Evolutionary conservation across 169 alveolate species (phyloP), one percentile per base, ranked within the genome.

Genomic region (Plasmodium fragile): DNA sequence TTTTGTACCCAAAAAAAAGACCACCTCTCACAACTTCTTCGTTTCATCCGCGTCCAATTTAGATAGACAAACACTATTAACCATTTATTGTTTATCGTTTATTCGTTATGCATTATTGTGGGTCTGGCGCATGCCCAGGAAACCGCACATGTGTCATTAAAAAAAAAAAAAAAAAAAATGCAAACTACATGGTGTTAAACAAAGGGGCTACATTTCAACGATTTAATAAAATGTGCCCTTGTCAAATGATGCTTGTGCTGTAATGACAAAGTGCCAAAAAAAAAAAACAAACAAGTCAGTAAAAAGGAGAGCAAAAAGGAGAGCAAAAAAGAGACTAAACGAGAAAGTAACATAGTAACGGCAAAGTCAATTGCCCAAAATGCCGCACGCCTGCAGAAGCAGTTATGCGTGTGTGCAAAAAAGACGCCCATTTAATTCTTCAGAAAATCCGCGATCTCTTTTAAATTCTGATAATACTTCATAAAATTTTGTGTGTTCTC

Each of bases 401-500:
- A 59, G 78, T 32, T 16, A 36, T 22, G 32, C 41, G n/a, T 82
- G 65, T 79, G 43, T 28, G 25, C 65, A 83, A 69, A 41, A 39
- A 11, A 18, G 30, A 32, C 59, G 32, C 36, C 25, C 78, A 55
- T 52, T 83, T 49, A 70, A 28, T 41, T 83, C 41, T 49, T 85
- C 39, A 83, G 78, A 72, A 30, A 13, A 30, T 85, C 93, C 6
- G 85, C 71, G 41, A 85, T 85, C 25, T 85, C 80, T 49, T 85
- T 85, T 55, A 85, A 73, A 32, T 53, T 32, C 30, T 53, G 49
- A 85, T 49, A 85, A 75, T 75, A 73, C 53, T 85, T 55, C 84
- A 77, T 52, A 52, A 16, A 34, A 4, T 39, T 72, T 75, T 34
- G 36, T 22, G 80, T 34, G 43, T 72, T 85, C 49, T 32, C 70